phyloP scores from a whole-genome alignment of 2,329 filamentous ascomycete species.

The Penicillium sp. region DNA sequence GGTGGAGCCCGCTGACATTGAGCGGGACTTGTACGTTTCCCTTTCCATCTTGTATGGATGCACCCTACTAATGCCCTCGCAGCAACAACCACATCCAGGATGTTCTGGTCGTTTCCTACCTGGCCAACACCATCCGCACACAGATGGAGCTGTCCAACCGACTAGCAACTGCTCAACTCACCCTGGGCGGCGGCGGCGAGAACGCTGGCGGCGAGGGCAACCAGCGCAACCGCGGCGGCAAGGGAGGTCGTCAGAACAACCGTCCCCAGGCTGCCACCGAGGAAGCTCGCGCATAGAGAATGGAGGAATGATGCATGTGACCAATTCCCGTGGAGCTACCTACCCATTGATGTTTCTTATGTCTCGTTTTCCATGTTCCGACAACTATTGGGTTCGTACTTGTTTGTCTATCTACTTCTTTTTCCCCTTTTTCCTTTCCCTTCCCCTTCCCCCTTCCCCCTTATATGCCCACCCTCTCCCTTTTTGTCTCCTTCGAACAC shows the following conservation, averaged over 20 bases:
- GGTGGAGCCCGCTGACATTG: slow-evolving; percentile 83
- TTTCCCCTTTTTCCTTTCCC: slow-evolving; percentile 14
- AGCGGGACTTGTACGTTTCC: slow-evolving; percentile 74
- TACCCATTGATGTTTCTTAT: slow-evolving; percentile 18
- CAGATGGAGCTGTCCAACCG: slow-evolving; percentile 98
- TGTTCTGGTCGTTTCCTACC: slow-evolving; percentile 94
- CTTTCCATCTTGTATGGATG: background rate
- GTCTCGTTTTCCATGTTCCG: slow-evolving; percentile 18
- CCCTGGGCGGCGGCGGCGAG: slow-evolving; percentile 50
- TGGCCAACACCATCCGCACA: slow-evolving; percentile 97
- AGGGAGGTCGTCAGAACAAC: slow-evolving; percentile 37
- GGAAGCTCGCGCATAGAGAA: slow-evolving; percentile 36
- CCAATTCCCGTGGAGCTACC: slow-evolving; percentile 16
- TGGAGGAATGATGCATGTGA: slow-evolving; percentile 24
- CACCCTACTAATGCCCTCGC: slow-evolving; percentile 30
- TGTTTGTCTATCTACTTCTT: slow-evolving; percentile 21
- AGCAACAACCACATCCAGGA: slow-evolving; percentile 99
- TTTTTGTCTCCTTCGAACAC: background rate
- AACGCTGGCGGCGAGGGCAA: slow-evolving; percentile 32
- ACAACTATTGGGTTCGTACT: slow-evolving; percentile 14
- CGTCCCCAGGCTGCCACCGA: slow-evolving; percentile 33
- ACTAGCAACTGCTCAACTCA: slow-evolving; percentile 72
- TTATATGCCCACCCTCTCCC: slow-evolving; percentile 4
- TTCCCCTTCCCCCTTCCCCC: slow-evolving; percentile 11
- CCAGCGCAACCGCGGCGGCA: slow-evolving; percentile 35